Percentiles rank a stretch among this genome's conserved stretches.
Conservation (phyloP, 2,329 filamentous ascomycete species). For the Pseudopyrenochaeta lycopersici region DNA sequence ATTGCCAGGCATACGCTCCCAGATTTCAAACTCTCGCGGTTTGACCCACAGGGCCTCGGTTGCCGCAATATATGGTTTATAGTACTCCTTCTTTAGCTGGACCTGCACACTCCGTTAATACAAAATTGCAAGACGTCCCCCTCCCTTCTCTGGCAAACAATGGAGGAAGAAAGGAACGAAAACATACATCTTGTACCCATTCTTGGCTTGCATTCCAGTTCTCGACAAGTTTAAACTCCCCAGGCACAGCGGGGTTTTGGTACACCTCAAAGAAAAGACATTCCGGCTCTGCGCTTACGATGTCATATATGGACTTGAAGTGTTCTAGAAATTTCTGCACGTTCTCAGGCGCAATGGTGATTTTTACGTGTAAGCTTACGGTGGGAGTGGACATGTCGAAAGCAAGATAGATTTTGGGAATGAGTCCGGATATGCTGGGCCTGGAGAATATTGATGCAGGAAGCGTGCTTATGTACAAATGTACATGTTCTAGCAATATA, state of each 20-base stretch:
- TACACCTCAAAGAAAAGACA: slow-evolving; percentile 57
- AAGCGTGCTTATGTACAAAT: no score
- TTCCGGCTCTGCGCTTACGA: slow-evolving; percentile 54
- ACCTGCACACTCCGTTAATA: slow-evolving; percentile 15
- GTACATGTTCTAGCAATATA: no score
- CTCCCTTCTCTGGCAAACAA: no score
- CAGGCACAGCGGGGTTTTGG: slow-evolving; percentile 2
- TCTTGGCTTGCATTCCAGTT: slow-evolving; percentile 29
- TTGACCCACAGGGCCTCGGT: slow-evolving; percentile 31
- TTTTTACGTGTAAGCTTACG: slow-evolving; percentile 28
- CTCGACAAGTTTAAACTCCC: slow-evolving; percentile 20
- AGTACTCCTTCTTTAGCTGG: slow-evolving; percentile 31
- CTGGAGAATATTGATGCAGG: no score
- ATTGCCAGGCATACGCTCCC: slow-evolving; percentile 18
- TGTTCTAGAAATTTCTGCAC: slow-evolving; percentile 40
- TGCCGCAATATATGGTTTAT: slow-evolving; percentile 21
- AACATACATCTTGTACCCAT: slow-evolving; percentile 27
- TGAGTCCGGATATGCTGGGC: no score
- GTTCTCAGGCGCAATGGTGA: slow-evolving; percentile 37
- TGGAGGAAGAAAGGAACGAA: no score
- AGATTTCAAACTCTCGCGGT: slow-evolving; percentile 23
- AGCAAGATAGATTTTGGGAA: no score
- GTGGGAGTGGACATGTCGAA: not conserved
- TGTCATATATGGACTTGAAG: slow-evolving; percentile 53
- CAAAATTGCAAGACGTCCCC: no score